These are phyloP conservation scores for Penicillium sp. DNA, from an alignment of 2,329 filamentous ascomycete genomes.

Conservation along the genomic window DNA sequence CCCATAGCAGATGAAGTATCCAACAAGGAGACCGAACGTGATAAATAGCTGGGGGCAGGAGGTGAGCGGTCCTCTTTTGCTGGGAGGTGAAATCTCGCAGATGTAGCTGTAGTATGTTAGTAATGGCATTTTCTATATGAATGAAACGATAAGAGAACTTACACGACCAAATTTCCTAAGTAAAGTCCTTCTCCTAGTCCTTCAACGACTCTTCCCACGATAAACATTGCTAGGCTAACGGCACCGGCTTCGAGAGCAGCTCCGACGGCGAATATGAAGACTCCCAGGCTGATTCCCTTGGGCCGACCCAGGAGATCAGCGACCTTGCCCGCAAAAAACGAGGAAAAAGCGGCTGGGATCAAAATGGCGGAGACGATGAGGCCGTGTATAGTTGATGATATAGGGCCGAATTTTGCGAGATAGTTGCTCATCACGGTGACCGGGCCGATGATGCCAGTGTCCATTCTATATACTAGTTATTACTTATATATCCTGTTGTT, in stretches of 20 bases:
- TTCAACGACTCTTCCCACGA: slow-evolving; percentile 53
- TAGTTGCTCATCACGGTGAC: slow-evolving; percentile 58
- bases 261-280: slow-evolving; percentile 52
- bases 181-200: slow-evolving; percentile 59
- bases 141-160: neutral
- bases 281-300: slow-evolving; percentile 47
- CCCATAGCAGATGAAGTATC: slow-evolving; percentile 61
- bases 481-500: neutral
- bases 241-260: slow-evolving; percentile 51
- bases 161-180: slow-evolving; percentile 54
- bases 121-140: neutral
- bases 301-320: slow-evolving; percentile 51
- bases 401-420: slow-evolving; percentile 45
- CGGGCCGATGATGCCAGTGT: slow-evolving; percentile 57
- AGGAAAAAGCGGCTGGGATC: slow-evolving; percentile 55
- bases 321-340: slow-evolving; percentile 55
- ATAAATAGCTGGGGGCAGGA: slow-evolving; percentile 53
- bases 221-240: slow-evolving; percentile 48
- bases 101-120: slow-evolving; percentile 37
- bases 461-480: slow-evolving; percentile 21
- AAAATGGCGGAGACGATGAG: slow-evolving; percentile 58
- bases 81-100: slow-evolving; percentile 56
- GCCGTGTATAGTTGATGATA: slow-evolving; percentile 53
- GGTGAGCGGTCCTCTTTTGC: slow-evolving; percentile 48
- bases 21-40: slow-evolving; percentile 49